Conservation (phyloP, 345 rosid species). For the Hypericum androsaemum region DNA sequence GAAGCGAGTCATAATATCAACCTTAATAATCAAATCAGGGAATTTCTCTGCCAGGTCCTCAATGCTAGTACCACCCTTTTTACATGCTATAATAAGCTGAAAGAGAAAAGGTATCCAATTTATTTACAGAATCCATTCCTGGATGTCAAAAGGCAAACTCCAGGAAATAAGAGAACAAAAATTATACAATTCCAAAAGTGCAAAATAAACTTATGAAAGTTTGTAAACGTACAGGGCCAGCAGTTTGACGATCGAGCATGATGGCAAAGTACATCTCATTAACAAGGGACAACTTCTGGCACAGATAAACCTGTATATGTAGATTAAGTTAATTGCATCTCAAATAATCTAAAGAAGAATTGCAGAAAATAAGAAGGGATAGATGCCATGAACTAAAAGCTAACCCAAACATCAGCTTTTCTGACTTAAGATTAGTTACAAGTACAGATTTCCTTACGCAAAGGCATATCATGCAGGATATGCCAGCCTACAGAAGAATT, state of each 20-base stretch:
- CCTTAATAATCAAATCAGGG: conserved; percentile 96
- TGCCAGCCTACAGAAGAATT: too few relatives aligned
- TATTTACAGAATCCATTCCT: conserved; percentile 1
- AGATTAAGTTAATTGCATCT: conserved; percentile 9
- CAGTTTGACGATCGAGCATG: conserved; percentile 83
- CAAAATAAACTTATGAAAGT: neutral
- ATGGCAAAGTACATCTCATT: conserved; percentile 99
- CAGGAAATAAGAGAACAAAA: conserved; percentile 1
- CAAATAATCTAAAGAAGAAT: conserved; percentile 2
- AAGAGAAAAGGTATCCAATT: conserved; percentile 12
- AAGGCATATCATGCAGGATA: too few relatives aligned
- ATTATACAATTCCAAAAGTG: neutral
- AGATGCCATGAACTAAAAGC: neutral
- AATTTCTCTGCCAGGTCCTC: conserved; percentile 98
- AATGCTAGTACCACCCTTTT: conserved; percentile 97
- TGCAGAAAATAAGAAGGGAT: neutral
- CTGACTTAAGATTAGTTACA: too few relatives aligned
- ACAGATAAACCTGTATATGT: conserved; percentile 71
- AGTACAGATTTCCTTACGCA: too few relatives aligned
- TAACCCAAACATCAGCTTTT: too few relatives aligned
- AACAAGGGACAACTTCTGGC: conserved; percentile 80
- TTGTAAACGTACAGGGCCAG: conserved; percentile 76
- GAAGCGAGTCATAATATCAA: conserved; percentile 13
- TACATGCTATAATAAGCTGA: conserved; percentile 92
- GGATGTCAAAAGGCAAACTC: neutral